Conservation (phyloP, 345 rosid genomes). For the Brassica nigra region DNA sequence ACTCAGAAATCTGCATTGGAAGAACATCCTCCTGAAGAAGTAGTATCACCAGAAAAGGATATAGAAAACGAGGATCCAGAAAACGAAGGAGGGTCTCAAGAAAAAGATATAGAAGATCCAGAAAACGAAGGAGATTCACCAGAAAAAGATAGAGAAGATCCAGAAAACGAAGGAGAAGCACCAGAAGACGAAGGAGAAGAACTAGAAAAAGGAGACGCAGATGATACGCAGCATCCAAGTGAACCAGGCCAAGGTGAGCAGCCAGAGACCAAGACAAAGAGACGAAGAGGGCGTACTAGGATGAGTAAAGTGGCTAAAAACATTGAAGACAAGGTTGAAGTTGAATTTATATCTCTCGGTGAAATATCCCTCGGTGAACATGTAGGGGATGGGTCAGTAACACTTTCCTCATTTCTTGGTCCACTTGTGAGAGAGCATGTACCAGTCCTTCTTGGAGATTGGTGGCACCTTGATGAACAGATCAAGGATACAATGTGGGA, state of each 20-base stretch:
- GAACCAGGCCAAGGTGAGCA: not conserved
- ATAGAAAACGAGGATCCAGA: too few relatives aligned
- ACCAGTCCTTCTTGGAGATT: not conserved
- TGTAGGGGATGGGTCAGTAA: not conserved
- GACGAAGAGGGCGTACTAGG: not conserved
- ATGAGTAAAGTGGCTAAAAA: not conserved
- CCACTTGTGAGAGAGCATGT: not conserved
- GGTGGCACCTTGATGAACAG: not conserved
- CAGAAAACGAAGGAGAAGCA: not conserved
- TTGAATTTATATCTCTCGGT: not conserved
- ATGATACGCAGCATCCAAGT: too few relatives aligned
- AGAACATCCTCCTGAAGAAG: not conserved
- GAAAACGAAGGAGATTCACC: not conserved
- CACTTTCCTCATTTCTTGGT: not conserved
- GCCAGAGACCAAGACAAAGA: not conserved
- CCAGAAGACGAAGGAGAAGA: not conserved
- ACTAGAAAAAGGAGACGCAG: not conserved
- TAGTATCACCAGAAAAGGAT: too few relatives aligned
- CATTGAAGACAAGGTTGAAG: not conserved
- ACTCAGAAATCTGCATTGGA: not conserved
- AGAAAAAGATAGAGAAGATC: not conserved
- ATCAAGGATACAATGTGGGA: not conserved
- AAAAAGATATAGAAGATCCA: too few relatives aligned
- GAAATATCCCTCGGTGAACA: conserved; percentile 2
- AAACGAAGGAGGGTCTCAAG: not conserved